Conservation (phyloP, 2,329 filamentous ascomycete species). For the Aspergillus sp. region DNA sequence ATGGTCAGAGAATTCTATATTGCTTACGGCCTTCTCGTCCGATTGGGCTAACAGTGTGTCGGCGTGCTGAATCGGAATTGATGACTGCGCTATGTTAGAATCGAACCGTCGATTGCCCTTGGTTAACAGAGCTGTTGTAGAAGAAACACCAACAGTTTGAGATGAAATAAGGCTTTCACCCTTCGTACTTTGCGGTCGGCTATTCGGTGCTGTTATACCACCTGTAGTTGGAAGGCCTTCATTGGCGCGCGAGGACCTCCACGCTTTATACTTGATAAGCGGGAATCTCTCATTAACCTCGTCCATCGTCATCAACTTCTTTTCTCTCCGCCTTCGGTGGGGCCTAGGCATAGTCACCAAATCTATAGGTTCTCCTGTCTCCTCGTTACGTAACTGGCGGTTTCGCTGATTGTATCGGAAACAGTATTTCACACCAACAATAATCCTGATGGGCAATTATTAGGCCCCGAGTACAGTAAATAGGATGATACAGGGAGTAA, state of each 20-base stretch:
- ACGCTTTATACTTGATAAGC: constrained; percentile 91
- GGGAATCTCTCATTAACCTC: constrained; percentile 98
- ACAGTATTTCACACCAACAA: constrained; percentile 98
- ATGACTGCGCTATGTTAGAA: constrained; percentile 10
- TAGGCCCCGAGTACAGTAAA: constrained; percentile 2
- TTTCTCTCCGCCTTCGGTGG: constrained; percentile 83
- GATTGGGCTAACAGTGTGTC: constrained; percentile 4
- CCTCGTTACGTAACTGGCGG: constrained; percentile 68
- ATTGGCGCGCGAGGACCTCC: constrained; percentile 77
- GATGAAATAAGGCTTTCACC: constrained; percentile 50
- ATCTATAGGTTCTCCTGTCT: constrained; percentile 84
- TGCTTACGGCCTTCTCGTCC: constrained; percentile 12
- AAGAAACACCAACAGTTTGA: constrained; percentile 16
- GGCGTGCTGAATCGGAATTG: constrained; percentile 10
- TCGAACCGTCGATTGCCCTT: constrained; percentile 13
- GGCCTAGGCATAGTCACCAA: constrained; percentile 79
- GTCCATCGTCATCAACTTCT: constrained; percentile 98
- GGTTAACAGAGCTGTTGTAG: constrained; percentile 16
- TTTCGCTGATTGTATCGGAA: constrained; percentile 97
- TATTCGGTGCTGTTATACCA: constrained; percentile 69
- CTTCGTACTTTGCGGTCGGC: constrained; percentile 68
- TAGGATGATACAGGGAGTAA: background rate
- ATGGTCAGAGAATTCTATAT: background rate
- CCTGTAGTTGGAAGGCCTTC: constrained; percentile 80
- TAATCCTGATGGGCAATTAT: constrained; percentile 67